Conservation (phyloP, 192 early-diverging fungal species). For the Entomortierella lignicola region DNA sequence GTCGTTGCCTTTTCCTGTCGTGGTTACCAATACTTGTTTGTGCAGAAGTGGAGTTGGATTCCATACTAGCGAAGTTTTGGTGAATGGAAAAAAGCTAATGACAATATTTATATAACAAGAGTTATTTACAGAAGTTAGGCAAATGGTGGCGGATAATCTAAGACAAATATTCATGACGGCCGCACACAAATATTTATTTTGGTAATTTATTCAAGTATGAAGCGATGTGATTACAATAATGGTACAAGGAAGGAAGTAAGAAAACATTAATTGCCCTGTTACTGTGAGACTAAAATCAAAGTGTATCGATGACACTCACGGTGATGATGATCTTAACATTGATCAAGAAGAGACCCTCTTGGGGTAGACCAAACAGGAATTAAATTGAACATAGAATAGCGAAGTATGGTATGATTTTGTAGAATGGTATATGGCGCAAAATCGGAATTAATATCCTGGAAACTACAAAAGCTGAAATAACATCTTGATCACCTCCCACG, state of each 20-base stretch:
- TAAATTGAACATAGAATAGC: no score
- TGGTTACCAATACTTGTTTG: background rate
- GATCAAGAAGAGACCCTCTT: no score
- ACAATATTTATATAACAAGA: background rate
- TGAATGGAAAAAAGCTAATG: no score
- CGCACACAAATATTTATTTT: no score
- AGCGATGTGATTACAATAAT: background rate
- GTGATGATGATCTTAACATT: no score
- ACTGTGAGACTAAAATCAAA: background rate
- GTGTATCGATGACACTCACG: no score
- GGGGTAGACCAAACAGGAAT: no score
- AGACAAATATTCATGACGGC: no score
- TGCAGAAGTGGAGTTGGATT: background rate
- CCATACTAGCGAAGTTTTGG: background rate
- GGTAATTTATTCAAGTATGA: background rate
- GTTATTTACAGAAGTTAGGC: background rate
- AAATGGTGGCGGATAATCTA: background rate
- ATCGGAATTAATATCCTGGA: no score
- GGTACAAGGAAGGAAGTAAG: background rate
- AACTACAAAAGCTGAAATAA: background rate
- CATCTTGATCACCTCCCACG: slow-evolving; percentile 3
- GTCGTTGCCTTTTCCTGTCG: background rate
- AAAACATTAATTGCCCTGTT: background rate
- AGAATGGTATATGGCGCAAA: background rate
- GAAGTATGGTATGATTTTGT: background rate